phyloP scores from a whole-genome alignment of 495 filamentous ascomycete genomes.

The Tuber magnatum region DNA sequence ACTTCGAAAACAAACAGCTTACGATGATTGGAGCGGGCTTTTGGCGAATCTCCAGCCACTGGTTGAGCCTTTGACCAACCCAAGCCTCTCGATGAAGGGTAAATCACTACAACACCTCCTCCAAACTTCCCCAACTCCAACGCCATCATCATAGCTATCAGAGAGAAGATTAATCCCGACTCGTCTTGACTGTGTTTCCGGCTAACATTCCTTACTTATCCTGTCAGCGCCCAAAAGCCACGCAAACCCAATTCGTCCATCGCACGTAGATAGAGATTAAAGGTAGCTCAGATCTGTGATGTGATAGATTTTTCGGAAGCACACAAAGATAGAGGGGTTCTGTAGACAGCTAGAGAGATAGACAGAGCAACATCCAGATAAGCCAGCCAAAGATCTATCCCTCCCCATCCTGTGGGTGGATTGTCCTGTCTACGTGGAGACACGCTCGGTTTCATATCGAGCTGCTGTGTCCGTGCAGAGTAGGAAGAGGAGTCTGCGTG shows the following conservation, averaged over 20 bases:
- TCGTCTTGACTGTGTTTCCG: not conserved
- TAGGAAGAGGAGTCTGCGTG: not conserved
- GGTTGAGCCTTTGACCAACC: not conserved
- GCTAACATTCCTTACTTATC: not conserved
- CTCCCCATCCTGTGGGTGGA: not conserved
- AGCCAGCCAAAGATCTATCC: constrained; percentile 3
- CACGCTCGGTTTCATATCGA: constrained; percentile 4
- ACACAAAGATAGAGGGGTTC: not conserved
- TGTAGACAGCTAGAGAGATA: not conserved
- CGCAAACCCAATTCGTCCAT: not conserved
- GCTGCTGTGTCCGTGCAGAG: constrained; percentile 1
- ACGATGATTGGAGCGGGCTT: not conserved
- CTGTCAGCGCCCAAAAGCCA: not conserved
- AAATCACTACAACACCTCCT: not conserved
- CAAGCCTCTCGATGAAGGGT: constrained; percentile 5
- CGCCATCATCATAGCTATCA: not conserved
- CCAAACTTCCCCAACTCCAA: not conserved
- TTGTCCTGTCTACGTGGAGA: not conserved
- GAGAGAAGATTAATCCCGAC: not conserved
- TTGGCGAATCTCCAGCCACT: not conserved
- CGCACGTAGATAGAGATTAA: not conserved
- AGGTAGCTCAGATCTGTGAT: constrained; percentile 2
- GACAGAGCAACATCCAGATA: not conserved
- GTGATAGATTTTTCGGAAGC: not conserved
- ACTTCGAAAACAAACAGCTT: not conserved